Base-by-base conservation (phyloP, 2,329 filamentous ascomycete species). In the Alternaria angustiovoidea region DNA sequence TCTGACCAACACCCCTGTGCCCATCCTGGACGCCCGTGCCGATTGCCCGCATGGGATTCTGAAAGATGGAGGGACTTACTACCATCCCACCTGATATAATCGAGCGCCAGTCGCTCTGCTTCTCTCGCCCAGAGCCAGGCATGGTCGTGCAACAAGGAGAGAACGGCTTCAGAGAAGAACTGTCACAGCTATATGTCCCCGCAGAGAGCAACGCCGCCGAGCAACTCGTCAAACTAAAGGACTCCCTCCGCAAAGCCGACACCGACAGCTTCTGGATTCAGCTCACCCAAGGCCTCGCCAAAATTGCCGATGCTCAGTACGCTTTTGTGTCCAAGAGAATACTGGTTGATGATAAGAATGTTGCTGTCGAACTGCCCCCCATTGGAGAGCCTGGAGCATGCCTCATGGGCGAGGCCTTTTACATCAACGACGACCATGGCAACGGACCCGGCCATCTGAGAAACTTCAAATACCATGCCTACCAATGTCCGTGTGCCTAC, bases 321-420 rank as follows among this genome's bases (percentile, higher is more conserved):
- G 86, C 84, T 24, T 91, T 91, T 69, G 87, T 91, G 41, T 87
- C 88, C 46, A 90, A 90, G 73, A 79, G 87, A 44, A 86, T 89
- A 43, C 77, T 88, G 55, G 82, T 84, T 26, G 85, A 88, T 67
- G 87, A 90, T 61, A 81, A 86, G 60, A 78, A 86, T 60, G 78
- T 82, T 14, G 84, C 86, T 8, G 82, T 89, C 24, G 86, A 88
- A 68, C 86, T 88, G 81, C 85, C 86, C 26, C 85, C 85, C 22
- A 79, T 88, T 44, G 87, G 86, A 22, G 86, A 88, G 70, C 83
- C 83, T 39, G 87, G 87, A 30, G 85, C 87, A 4, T 88, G 87
- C 72, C 77, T 91, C 28, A 86, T 90, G 81, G 88, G 87, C 18
- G 83, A 88, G 8, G 89, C 86, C 14, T 87, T 90, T 65, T 90